Evolutionary conservation across 164 flowering plant species (phyloP).

Genomic region (Echeveria elegans): DNA sequence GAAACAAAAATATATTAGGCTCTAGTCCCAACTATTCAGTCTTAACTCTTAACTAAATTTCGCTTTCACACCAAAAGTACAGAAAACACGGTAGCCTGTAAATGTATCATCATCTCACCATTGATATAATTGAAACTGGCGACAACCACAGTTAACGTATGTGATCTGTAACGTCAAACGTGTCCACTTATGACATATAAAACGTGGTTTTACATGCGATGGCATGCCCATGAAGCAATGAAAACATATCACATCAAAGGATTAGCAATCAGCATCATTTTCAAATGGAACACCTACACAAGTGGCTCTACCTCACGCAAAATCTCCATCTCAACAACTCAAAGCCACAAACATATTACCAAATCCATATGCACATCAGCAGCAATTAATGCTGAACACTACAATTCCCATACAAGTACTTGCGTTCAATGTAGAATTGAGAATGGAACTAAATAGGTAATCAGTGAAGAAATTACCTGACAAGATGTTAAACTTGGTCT

Average conservation of each 20-base stretch:
- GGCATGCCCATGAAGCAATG: too few species aligned
- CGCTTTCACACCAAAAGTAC: neutral
- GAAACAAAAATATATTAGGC: neutral
- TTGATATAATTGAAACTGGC: neutral
- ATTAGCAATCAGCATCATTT: slow-evolving; percentile 1
- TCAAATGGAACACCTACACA: neutral
- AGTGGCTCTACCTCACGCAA: slow-evolving; percentile 3
- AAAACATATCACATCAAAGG: neutral
- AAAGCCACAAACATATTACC: neutral
- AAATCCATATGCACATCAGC: neutral
- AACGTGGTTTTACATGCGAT: neutral
- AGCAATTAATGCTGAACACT: too few species aligned
- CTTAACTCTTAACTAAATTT: neutral
- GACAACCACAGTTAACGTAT: too few species aligned
- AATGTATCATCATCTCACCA: neutral
- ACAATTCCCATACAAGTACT: too few species aligned
- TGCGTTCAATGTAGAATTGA: neutral
- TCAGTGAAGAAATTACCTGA: slow-evolving; percentile 42
- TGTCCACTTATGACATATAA: neutral
- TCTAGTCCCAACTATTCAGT: neutral
- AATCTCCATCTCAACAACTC: slow-evolving; percentile 2
- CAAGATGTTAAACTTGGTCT: slow-evolving; percentile 64
- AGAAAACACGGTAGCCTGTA: neutral
- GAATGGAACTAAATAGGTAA: neutral
- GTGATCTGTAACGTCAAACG: too few species aligned